Base-by-base conservation (phyloP, 2,329 filamentous ascomycete species). In the Diplodia mutila region DNA sequence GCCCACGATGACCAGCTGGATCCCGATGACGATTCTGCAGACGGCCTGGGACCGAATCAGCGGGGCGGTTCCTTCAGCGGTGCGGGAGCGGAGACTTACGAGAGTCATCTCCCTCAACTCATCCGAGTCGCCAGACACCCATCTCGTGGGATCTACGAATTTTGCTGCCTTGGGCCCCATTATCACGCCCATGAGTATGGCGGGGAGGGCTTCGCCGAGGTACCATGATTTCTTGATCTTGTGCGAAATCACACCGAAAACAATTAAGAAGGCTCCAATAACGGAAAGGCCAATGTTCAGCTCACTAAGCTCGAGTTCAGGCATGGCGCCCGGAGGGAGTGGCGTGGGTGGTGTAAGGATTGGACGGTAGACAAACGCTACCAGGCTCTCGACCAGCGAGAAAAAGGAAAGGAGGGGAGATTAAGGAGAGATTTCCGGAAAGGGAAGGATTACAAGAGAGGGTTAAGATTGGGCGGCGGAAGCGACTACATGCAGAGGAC, bases 1-100 rank as follows among this genome's bases (percentile, higher is more conserved):
- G 29, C 87, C 87, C 2, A 86, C 86, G 68, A 89, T 89, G 42
- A 89, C 81, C n/a, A 89, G 80, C 70, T 89, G 87, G 1, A 89
- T 81, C 4, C 86, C 86, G 67, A 89, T 88, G 68, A 89, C 85
- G 32, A 89, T 79, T n/a, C 87, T 82, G 69, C 82, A 83, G 8
- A 89, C 72, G 14, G 83, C 84, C 74, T 82, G 39, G 8, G 14
- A 2, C 4, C 3, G 11, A 9, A 16, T 18, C 52, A 29, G 39
- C n/a, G 4, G 25, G 8, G 16, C 12, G 14, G 12, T 1, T 3
- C 6, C 6, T 8, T 2, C 6, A 11, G 6, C 12, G 1, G 18
- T 5, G 11, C 16, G 23, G 59, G 5, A 23, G 37, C 2, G 18
- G n/a, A 8, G 18, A 21, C 74, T 46, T 75, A 82, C 81, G 69